Percentiles rank a stretch among this genome's conserved stretches.
Conservation (phyloP, 2,329 filamentous ascomycete species). For the Akanthomyces muscarius region DNA sequence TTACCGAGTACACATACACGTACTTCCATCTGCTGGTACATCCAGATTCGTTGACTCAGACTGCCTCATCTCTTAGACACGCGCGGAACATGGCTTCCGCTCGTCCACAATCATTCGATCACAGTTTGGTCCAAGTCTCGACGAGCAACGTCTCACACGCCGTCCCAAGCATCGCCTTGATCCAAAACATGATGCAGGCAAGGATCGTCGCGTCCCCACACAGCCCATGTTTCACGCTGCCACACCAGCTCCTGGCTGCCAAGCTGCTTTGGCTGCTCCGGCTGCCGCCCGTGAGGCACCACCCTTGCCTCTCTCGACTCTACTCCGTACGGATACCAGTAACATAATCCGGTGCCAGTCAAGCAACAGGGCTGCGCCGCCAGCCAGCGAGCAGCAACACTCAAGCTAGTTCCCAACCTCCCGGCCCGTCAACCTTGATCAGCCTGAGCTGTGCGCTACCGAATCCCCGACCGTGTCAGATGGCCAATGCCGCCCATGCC, state of each 20-base stretch:
- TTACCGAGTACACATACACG: too few relatives aligned
- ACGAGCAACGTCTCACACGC: not conserved
- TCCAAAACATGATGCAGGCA: slow-evolving; percentile 14
- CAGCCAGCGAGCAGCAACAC: not conserved
- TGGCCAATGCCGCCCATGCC: not conserved
- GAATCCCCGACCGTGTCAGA: not conserved
- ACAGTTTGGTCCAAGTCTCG: not conserved
- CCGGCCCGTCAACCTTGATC: not conserved
- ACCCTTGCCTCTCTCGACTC: not conserved
- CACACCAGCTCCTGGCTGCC: slow-evolving; percentile 1
- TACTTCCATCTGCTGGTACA: too few relatives aligned
- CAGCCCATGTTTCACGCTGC: slow-evolving; percentile 14
- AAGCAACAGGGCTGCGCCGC: not conserved
- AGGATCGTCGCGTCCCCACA: slow-evolving; percentile 12
- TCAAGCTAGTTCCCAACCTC: not conserved
- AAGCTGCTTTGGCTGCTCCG: not conserved
- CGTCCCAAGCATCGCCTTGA: not conserved
- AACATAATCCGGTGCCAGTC: too few relatives aligned
- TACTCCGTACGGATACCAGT: too few relatives aligned
- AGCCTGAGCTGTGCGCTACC: not conserved
- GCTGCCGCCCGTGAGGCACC: slow-evolving; percentile 2
- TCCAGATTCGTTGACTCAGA: not conserved
- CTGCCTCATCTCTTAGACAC: not conserved
- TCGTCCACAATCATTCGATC: not conserved
- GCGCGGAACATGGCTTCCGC: not conserved